These are phyloP conservation scores for Globisporangium recalcitrans DNA, from an alignment of 352 stramenopile species.

Conservation along the genomic window DNA sequence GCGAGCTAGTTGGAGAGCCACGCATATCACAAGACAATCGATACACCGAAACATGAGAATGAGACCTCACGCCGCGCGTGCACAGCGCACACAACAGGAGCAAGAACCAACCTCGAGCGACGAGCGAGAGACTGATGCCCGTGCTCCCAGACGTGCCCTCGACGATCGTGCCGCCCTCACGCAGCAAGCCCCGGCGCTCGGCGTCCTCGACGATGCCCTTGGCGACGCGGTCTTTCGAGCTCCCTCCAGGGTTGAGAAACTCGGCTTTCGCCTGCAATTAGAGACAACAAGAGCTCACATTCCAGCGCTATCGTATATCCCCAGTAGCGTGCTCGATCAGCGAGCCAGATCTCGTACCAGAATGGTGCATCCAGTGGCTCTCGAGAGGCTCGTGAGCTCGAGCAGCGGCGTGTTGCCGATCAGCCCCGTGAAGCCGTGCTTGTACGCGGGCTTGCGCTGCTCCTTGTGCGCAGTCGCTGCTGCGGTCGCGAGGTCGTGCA, in stretches of 20 bases:
- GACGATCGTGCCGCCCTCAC: slow-evolving; percentile 90
- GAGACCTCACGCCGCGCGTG: neutral
- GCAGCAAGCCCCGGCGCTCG: slow-evolving; percentile 85
- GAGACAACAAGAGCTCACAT: neutral
- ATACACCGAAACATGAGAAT: neutral
- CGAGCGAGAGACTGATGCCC: slow-evolving; percentile 94
- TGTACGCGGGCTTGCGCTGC: slow-evolving; percentile 20
- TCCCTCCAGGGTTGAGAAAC: slow-evolving; percentile 96
- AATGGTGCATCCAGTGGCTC: slow-evolving; percentile 87
- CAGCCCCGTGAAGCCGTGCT: slow-evolving; percentile 76
- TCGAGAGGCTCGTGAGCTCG: slow-evolving; percentile 85
- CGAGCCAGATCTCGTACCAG: slow-evolving; percentile 33
- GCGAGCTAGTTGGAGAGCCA: slow-evolving; percentile 41
- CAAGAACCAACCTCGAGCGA: slow-evolving; percentile 66
- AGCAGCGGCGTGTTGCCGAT: slow-evolving; percentile 93
- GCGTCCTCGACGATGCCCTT: slow-evolving; percentile 93
- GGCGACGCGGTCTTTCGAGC: slow-evolving; percentile 96
- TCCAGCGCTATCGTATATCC: slow-evolving; percentile 1
- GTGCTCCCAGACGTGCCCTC: slow-evolving; percentile 98
- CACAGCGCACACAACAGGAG: neutral
- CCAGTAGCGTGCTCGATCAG: neutral
- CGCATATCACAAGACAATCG: neutral
- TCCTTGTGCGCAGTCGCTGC: slow-evolving; percentile 16
- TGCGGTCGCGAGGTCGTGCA: slow-evolving; percentile 37
- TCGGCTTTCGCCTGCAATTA: slow-evolving; percentile 89